Conservation (phyloP, 305 asterid species). For the Plantago rigida region DNA sequence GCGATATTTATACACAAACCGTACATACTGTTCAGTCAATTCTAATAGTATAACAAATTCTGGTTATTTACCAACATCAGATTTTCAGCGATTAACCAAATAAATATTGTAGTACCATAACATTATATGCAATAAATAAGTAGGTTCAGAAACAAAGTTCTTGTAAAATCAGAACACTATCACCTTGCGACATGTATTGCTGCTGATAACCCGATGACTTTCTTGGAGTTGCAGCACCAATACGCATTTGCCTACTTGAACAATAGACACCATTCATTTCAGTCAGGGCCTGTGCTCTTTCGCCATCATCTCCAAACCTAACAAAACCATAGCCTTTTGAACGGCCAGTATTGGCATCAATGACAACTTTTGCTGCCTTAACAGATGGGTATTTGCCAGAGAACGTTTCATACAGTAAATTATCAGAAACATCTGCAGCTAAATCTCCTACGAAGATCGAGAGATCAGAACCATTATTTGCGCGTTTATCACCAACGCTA, state of each 20-base stretch:
- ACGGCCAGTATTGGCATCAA: conserved; percentile 80
- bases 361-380: conserved; percentile 88
- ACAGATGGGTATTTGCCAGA: conserved; percentile 68
- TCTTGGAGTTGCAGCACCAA: conserved; percentile 92
- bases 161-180: conserved; percentile 30
- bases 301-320: conserved; percentile 86
- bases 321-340: conserved; percentile 95
- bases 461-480: conserved; percentile 73
- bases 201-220: conserved; percentile 76
- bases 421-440: conserved; percentile 89
- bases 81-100: no score
- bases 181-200: conserved; percentile 67
- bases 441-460: conserved; percentile 93
- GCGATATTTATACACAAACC: no score
- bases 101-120: neutral
- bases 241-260: conserved; percentile 89
- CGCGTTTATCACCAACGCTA: conserved; percentile 83
- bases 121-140: neutral
- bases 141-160: conserved; percentile 35
- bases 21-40: no score
- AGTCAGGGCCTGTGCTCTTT: conserved; percentile 73
- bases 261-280: conserved; percentile 89
- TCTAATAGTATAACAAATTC: no score
- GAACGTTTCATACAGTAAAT: conserved; percentile 72
- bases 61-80: no score